These are phyloP conservation scores for Apophysomyces trapeziformis DNA, from an alignment of 371 early-diverging fungal species.

Conservation along the genomic window DNA sequence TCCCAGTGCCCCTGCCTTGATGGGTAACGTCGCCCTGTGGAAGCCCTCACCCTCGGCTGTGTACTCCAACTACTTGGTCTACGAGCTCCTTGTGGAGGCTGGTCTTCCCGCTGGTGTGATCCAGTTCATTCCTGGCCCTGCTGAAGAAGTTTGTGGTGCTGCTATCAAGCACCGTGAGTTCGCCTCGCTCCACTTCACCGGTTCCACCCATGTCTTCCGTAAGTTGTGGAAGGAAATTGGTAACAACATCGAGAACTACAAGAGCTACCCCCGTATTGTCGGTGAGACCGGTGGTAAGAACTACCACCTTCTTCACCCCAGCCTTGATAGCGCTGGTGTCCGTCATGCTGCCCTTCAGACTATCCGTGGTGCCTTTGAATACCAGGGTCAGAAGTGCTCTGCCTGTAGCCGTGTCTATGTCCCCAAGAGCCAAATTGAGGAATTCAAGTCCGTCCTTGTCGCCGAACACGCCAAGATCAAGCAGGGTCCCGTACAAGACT, in stretches of 20 bases:
- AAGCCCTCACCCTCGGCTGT: constrained; percentile 93
- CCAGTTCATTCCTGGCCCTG: constrained; percentile 95
- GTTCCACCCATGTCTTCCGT: constrained; percentile 93
- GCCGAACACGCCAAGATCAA: constrained; percentile 77
- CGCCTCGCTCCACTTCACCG: constrained; percentile 97
- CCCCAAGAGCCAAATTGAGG: constrained; percentile 81
- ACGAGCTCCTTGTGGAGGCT: constrained; percentile 91
- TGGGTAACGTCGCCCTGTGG: constrained; percentile 98
- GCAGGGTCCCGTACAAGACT: constrained; percentile 84
- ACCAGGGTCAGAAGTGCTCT: constrained; percentile 97
- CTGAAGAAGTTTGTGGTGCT: constrained; percentile 73
- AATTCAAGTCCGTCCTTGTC: constrained; percentile 73
- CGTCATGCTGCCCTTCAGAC: constrained; percentile 72
- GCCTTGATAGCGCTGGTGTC: constrained; percentile 67
- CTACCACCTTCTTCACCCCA: constrained; percentile 92
- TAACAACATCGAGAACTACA: constrained; percentile 88
- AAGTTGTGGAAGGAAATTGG: constrained; percentile 92
- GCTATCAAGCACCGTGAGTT: constrained; percentile 87
- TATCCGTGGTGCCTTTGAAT: constrained; percentile 95
- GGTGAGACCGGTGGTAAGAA: constrained; percentile 99
- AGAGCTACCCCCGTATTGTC: constrained; percentile 94
- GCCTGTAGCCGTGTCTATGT: constrained; percentile 92
- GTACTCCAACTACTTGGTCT: constrained; percentile 91
- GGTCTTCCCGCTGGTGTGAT: constrained; percentile 97
- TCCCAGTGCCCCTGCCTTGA: constrained; percentile 91